These are phyloP conservation scores for Colletotrichum liriopes DNA, from an alignment of 2,329 filamentous ascomycete species.

Conservation along the genomic window DNA sequence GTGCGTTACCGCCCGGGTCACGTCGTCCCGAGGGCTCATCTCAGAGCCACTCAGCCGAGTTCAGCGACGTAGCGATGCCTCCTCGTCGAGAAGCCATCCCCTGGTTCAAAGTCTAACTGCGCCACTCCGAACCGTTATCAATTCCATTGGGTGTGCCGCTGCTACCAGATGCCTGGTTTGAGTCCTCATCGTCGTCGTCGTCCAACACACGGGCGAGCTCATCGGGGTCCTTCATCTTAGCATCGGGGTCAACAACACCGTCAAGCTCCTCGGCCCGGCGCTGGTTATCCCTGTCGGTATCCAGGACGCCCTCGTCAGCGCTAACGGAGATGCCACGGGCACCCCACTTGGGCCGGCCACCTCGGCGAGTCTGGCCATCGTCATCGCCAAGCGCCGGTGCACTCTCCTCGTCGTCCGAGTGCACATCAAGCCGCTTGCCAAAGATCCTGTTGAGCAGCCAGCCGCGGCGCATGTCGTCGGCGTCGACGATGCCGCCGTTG, in stretches of 20 bases:
- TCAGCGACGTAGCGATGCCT: background rate
- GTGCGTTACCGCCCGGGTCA: background rate
- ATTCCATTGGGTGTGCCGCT: conserved; percentile 56
- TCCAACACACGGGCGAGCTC: conserved; percentile 74
- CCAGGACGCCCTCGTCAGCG: conserved; percentile 74
- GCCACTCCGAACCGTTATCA: conserved; percentile 65
- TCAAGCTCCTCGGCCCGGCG: conserved; percentile 59
- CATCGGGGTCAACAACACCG: conserved; percentile 70
- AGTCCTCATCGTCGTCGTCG: conserved; percentile 70
- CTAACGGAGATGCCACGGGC: conserved; percentile 76
- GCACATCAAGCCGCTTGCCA: conserved; percentile 69
- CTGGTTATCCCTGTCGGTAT: conserved; percentile 63
- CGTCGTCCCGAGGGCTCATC: background rate
- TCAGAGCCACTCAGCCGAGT: background rate
- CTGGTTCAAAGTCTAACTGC: conserved; percentile 40
- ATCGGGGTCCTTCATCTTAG: conserved; percentile 77
- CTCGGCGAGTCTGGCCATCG: conserved; percentile 45
- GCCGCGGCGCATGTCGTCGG: conserved; percentile 87
- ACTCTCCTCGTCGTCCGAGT: conserved; percentile 74
- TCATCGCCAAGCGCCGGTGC: conserved; percentile 62
- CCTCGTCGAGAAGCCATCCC: background rate
- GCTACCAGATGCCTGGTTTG: conserved; percentile 44
- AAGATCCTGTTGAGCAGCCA: conserved; percentile 88
- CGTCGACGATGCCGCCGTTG: conserved; percentile 89
- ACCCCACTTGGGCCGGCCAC: conserved; percentile 71